These are phyloP conservation scores for Phytophthora kernoviae DNA, from an alignment of 352 stramenopile species.

Conservation along the genomic window DNA sequence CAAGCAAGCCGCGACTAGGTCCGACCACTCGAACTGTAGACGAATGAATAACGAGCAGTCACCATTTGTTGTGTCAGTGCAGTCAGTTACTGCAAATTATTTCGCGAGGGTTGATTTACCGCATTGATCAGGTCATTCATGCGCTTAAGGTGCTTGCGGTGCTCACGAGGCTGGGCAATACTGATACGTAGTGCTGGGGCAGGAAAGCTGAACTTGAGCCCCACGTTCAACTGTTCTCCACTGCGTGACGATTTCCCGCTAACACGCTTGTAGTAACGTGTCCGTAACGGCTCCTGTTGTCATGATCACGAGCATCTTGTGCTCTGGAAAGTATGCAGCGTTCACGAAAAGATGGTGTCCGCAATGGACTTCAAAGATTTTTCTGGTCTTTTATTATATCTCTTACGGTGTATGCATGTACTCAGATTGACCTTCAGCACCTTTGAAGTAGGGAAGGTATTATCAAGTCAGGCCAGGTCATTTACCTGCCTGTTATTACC, in stretches of 20 bases:
- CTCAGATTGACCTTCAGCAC: conserved; percentile 15
- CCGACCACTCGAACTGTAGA: conserved; percentile 31
- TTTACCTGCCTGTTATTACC: neutral
- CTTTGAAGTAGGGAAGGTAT: neutral
- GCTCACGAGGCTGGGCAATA: too few relatives aligned
- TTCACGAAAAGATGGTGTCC: too few relatives aligned
- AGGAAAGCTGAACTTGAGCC: too few relatives aligned
- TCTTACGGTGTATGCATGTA: conserved; percentile 22
- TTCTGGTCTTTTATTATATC: conserved; percentile 29
- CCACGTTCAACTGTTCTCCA: neutral
- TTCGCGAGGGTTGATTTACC: conserved; percentile 16
- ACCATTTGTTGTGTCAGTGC: conserved; percentile 30
- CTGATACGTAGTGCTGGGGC: too few relatives aligned
- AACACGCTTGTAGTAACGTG: neutral
- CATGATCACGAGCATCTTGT: neutral
- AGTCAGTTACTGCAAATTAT: conserved; percentile 20
- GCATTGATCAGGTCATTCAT: conserved; percentile 1
- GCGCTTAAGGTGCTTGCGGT: too few relatives aligned
- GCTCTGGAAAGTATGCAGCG: neutral
- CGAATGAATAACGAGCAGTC: conserved; percentile 23
- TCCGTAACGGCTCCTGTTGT: neutral
- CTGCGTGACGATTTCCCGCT: neutral
- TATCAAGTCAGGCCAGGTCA: neutral
- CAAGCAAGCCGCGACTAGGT: conserved; percentile 18
- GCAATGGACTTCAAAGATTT: neutral